Evolutionary conservation across 202 grass and related monocot genomes (phyloP).

Genomic region (Carex arenaria): DNA sequence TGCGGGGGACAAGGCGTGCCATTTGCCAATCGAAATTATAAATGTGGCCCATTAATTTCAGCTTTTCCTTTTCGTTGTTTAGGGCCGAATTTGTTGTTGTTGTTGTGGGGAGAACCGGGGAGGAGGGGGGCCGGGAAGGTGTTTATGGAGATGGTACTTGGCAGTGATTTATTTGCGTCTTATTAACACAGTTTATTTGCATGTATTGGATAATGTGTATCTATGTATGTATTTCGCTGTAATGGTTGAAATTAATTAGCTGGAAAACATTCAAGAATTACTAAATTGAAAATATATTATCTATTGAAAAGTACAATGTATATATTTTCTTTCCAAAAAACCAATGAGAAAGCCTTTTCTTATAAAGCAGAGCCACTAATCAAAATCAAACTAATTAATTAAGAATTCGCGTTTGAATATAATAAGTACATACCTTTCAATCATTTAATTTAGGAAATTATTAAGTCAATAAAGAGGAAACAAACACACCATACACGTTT

Average conservation of each 20-base stretch:
- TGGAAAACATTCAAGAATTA: neutral
- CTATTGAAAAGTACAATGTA: neutral
- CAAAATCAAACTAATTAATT: neutral
- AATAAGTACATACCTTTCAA: slow-evolving; percentile 3
- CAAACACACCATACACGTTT: slow-evolving; percentile 1
- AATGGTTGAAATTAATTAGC: neutral
- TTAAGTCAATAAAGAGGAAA: slow-evolving; percentile 11
- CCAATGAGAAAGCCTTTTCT: neutral
- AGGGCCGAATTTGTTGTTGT: neutral
- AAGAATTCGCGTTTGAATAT: neutral
- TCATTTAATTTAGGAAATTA: slow-evolving; percentile 12
- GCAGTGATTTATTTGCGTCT: too few relatives aligned
- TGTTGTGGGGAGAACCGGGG: too few relatives aligned
- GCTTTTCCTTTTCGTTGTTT: neutral
- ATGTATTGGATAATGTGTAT: neutral
- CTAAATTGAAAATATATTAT: neutral
- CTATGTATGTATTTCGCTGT: neutral
- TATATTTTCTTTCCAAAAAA: neutral
- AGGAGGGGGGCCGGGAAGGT: too few relatives aligned
- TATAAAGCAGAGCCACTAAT: neutral
- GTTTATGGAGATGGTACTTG: too few relatives aligned
- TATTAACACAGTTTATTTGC: too few relatives aligned
- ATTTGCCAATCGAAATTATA: neutral
- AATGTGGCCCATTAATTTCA: neutral
- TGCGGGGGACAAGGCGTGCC: neutral